Evolutionary conservation across 148 eudicot species (phyloP), one percentile per base, ranked within the genome.

Genomic region (Euryodendron excelsum): DNA sequence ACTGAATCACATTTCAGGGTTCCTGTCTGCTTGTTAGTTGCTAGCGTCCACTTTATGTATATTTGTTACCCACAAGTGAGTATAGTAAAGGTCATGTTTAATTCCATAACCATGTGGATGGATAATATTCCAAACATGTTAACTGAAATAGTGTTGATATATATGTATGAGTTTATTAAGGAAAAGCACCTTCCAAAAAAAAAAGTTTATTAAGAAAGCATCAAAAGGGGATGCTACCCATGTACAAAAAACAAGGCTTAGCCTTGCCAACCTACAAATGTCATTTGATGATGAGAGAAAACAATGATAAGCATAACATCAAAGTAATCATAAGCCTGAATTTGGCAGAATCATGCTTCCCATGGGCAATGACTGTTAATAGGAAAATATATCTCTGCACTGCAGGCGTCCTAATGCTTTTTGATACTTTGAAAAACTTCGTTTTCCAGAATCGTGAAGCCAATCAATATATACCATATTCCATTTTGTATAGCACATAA

Each of bases 91-190:
- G 28, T 31, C 64, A 60, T 23, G 33, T 4, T 60, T 27, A 17
- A 60, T 60, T 60, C 64, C 64, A n/a, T 60, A 28, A 60, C 34
- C 33, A 62, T 27, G 60, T 34, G 76, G 45, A 73, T 73, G 47
- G 76, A 47, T 37, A 55, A 21, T 14, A 33, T 73, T 73, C 33
- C 52, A 20, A 21, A 73, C 27, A 72, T 31, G 61, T 20, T 53
- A 6, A 62, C 15, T 63, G 23, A 20, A 33, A 64, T 4, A 33
- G 6, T 61, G 65, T 61, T 61, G 15, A 0, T 7, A 0, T 65
- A 20, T 31, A 34, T 6, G 30, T 11, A 27, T 27, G 15, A n/a
- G n/a, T n/a, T n/a, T n/a, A n/a, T n/a, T n/a, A n/a, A n/a, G n/a
- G n/a, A n/a, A n/a, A n/a, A n/a, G n/a, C n/a, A n/a, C n/a, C n/a